Evolutionary conservation across 768 basidiomycete genomes (phyloP), one percentile per base, ranked within the genome.

Genomic region (Leucosporidium creatinivorum): DNA sequence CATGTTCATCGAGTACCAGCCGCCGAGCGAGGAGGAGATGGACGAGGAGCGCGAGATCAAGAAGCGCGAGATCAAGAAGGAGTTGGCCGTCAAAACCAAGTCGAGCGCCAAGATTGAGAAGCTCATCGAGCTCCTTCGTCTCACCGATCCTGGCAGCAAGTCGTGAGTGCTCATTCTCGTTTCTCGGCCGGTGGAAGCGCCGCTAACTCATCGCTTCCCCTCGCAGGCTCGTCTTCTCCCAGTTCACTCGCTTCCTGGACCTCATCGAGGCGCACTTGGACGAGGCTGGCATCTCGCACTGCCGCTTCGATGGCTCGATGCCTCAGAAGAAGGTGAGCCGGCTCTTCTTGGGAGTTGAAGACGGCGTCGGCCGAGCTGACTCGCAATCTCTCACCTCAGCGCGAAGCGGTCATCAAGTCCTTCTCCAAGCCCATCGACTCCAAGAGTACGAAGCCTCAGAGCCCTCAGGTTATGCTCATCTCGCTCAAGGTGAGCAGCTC

Each of bases 231-330:
- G 57, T 58, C 3, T 58, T 58, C 57, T 58, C 57, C 9, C 57
- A 70, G 56, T 68, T 62, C 36, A 68, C 66, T n/a, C 39, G 39
- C 62, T 60, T 63, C 50, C 52, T 70, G 10, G 60, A 57, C 39
- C 31, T n/a, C 39, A 55, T 70, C 56, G 58, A 39, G 56, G 52
- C 61, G 1, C 39, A 54, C 26, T 55, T 70, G 7, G 25, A 56
- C 21, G 51, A 57, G 25, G 63, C 61, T 4, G 69, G 63, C 18
- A 68, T 70, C 49, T 44, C 28, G 33, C n/a, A 15, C 58, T 60
- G 58, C 48, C 36, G 58, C 21, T 61, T 63, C 28, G 69, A 70
- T 48, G 69, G 69, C 13, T 23, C 57, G 12, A 59, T 70, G 48
- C 55, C 54, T 21, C 47, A 44, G 51, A 52, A 25, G n/a, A 52